Evolutionary conservation across 495 filamentous ascomycete species (phyloP).

Genomic region (Staphylotrichum longicolle): DNA sequence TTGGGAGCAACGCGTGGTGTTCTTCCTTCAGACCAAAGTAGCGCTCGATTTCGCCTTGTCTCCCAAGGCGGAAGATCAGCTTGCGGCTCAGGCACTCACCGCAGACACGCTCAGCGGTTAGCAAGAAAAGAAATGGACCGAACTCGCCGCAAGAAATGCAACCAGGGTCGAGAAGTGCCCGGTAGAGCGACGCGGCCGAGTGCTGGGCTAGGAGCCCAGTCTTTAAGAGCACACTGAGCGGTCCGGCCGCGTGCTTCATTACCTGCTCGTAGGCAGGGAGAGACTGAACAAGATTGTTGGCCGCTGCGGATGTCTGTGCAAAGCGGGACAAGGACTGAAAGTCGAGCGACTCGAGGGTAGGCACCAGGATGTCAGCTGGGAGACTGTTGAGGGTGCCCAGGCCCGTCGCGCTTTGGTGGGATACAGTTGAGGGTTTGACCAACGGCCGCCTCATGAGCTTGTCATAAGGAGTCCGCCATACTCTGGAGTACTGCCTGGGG

Average conservation of each 20-base stretch:
- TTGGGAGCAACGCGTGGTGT: not conserved
- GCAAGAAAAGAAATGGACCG: not conserved
- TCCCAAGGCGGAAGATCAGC: not conserved
- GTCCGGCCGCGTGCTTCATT: not conserved
- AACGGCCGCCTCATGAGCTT: constrained; percentile 19
- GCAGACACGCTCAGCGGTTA: not conserved
- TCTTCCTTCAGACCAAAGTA: not conserved
- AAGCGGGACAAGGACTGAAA: not conserved
- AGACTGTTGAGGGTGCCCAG: not conserved
- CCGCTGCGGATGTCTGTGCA: not conserved
- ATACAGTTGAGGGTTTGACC: not conserved
- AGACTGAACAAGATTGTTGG: not conserved
- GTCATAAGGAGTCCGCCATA: too few species aligned
- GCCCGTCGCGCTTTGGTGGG: not conserved
- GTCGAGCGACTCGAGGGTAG: not conserved
- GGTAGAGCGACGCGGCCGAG: not conserved
- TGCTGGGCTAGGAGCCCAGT: not conserved
- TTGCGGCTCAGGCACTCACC: not conserved
- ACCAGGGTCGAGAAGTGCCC: not conserved
- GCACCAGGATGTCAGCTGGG: not conserved
- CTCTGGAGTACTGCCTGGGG: too few species aligned
- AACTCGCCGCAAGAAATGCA: not conserved
- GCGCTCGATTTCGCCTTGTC: not conserved
- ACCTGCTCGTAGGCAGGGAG: not conserved
- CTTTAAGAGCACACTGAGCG: not conserved